These are phyloP conservation scores for Fusarium austroafricanum DNA, from an alignment of 2,329 filamentous ascomycete genomes.

Conservation along the genomic window DNA sequence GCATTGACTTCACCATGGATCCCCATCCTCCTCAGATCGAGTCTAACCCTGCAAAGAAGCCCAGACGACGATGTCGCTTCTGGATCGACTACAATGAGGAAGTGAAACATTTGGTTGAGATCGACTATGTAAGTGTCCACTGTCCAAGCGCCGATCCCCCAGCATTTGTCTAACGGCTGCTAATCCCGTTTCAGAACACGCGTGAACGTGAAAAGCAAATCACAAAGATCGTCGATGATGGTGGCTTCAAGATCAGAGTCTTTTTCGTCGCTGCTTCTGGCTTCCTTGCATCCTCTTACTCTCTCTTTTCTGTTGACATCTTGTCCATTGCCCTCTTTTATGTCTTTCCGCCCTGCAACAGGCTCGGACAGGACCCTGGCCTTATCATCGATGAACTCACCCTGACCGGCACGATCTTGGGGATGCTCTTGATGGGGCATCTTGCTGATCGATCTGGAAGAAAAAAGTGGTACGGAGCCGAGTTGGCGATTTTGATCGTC, in stretches of 20 bases:
- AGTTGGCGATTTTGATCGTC: slow-evolving; percentile 16
- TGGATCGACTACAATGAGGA: slow-evolving; percentile 17
- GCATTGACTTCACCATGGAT: slow-evolving; percentile 2
- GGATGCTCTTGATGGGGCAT: slow-evolving; percentile 26
- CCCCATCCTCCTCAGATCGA: neutral
- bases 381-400: slow-evolving; percentile 26
- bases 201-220: slow-evolving; percentile 30
- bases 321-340: slow-evolving; percentile 22
- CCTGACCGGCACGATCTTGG: slow-evolving; percentile 20
- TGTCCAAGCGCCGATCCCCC: neutral
- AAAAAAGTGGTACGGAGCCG: slow-evolving; percentile 25
- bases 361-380: neutral
- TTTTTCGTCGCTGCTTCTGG: slow-evolving; percentile 31
- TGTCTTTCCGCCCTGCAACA: slow-evolving; percentile 7
- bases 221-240: slow-evolving; percentile 27
- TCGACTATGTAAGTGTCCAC: slow-evolving; percentile 19
- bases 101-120: slow-evolving; percentile 15
- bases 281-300: slow-evolving; percentile 26
- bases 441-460: slow-evolving; percentile 11
- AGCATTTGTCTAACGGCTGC: neutral
- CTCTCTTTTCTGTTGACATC: slow-evolving; percentile 16
- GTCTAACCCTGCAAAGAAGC: neutral
- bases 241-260: slow-evolving; percentile 25
- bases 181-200: slow-evolving; percentile 6
- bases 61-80: slow-evolving; percentile 3